Percentiles rank a stretch among this genome's conserved stretches.
phyloP scores from a whole-genome alignment of 1,284 basidiomycete genomes.

The Puccinia hordei region DNA sequence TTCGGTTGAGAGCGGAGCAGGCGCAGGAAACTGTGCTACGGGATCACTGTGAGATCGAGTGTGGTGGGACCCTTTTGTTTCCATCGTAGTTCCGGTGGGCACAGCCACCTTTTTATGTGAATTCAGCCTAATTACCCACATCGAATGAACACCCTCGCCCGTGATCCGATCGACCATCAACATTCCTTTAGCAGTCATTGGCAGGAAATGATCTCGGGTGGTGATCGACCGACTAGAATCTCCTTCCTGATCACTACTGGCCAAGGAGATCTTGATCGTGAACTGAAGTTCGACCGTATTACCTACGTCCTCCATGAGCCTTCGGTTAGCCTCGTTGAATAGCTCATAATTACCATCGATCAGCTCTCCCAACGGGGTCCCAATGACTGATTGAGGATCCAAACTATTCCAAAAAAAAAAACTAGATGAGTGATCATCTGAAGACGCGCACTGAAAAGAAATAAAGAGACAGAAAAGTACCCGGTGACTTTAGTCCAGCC shows the following conservation, averaged over 20 bases:
- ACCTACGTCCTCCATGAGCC: constrained; percentile 84
- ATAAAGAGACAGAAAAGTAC: constrained; percentile 61
- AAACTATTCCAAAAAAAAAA: constrained; percentile 64
- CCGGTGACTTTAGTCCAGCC: constrained; percentile 90
- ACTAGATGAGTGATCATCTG: constrained; percentile 47
- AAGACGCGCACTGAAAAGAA: constrained; percentile 46
- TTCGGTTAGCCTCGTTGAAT: constrained; percentile 83
- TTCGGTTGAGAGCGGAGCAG: constrained; percentile 68
- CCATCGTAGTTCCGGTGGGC: constrained; percentile 60
- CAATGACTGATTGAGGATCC: constrained; percentile 78
- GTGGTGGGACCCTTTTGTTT: constrained; percentile 61
- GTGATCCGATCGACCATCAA: constrained; percentile 89
- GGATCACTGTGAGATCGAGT: constrained; percentile 56
- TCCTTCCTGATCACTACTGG: constrained; percentile 56
- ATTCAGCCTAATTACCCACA: constrained; percentile 94
- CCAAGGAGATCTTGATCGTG: constrained; percentile 56
- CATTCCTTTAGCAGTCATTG: constrained; percentile 98
- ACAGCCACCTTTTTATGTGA: constrained; percentile 54
- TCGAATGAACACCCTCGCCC: constrained; percentile 85
- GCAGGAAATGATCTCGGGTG: constrained; percentile 67
- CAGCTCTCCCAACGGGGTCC: constrained; percentile 76
- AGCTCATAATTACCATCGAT: constrained; percentile 81
- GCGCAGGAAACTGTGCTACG: constrained; percentile 63
- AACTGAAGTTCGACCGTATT: constrained; percentile 92
- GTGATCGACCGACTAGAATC: constrained; percentile 58